Evolutionary conservation across 176 grass and related monocot genomes (phyloP).

Genomic region (Lolium multiflorum): DNA sequence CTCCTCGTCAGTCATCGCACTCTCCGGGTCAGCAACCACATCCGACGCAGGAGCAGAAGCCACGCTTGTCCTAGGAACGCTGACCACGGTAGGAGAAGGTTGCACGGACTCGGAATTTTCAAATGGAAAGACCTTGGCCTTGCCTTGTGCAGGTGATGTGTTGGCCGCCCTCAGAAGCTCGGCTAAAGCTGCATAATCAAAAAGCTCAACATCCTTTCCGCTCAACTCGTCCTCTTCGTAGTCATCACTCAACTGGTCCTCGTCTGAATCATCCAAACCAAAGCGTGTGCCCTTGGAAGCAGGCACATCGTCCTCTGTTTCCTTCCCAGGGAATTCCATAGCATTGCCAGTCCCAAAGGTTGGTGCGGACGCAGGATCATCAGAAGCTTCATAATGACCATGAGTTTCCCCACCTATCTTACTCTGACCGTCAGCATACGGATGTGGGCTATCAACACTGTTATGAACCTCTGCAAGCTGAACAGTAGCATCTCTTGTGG

Average conservation of each 20-base stretch:
- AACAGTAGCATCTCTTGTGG: not conserved
- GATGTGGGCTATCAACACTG: not conserved
- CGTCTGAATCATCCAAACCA: slow-evolving; percentile 49
- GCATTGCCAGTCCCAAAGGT: slow-evolving; percentile 1
- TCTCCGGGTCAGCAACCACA: slow-evolving; percentile 50
- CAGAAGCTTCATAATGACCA: not conserved
- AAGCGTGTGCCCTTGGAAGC: slow-evolving; percentile 35
- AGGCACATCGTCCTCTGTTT: slow-evolving; percentile 32
- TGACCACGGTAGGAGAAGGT: slow-evolving; percentile 11
- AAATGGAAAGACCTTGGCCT: slow-evolving; percentile 48
- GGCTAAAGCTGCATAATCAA: slow-evolving; percentile 55
- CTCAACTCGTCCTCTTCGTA: slow-evolving; percentile 35
- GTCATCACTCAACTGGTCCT: slow-evolving; percentile 36
- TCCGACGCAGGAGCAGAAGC: slow-evolving; percentile 40
- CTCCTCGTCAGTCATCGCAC: slow-evolving; percentile 66
- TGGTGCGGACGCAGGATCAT: slow-evolving; percentile 5
- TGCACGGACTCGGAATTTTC: slow-evolving; percentile 29
- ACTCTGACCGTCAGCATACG: not conserved
- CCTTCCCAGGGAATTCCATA: slow-evolving; percentile 17
- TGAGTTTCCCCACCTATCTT: slow-evolving; percentile 11
- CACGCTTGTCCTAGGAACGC: slow-evolving; percentile 17
- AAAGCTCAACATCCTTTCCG: slow-evolving; percentile 44
- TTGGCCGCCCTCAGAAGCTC: slow-evolving; percentile 56
- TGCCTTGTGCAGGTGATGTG: slow-evolving; percentile 46
- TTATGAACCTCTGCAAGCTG: not conserved